Conservation (phyloP, 106 monocot genomes). For the Platanthera zijinensis region DNA sequence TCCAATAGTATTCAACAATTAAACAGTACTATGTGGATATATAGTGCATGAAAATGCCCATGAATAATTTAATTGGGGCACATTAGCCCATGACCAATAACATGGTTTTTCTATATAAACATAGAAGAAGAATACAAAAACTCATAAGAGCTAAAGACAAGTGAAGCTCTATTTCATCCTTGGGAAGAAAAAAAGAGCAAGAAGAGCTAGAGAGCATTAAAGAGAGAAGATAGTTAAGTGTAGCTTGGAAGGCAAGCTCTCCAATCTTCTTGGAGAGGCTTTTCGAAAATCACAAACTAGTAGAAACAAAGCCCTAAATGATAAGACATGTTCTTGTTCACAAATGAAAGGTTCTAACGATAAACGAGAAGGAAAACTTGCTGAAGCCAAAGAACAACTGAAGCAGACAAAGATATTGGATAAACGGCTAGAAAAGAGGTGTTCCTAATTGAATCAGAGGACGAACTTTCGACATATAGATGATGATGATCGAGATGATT, state of each 20-base stretch:
- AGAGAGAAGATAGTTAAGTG: conserved; percentile 36
- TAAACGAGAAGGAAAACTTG: conserved; percentile 91
- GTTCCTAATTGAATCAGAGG: conserved; percentile 77
- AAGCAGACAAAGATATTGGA: conserved; percentile 76
- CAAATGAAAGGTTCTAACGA: conserved; percentile 67
- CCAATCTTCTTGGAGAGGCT: conserved; percentile 55
- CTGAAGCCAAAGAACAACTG: conserved; percentile 70
- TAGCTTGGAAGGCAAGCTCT: conserved; percentile 75
- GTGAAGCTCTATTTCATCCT: too few relatives aligned
- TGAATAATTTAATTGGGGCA: too few relatives aligned
- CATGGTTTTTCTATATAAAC: too few relatives aligned
- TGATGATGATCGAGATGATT: conserved; percentile 47
- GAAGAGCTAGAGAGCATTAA: too few relatives aligned
- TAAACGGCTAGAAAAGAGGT: conserved; percentile 77
- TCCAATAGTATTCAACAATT: too few relatives aligned
- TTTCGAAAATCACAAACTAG: conserved; percentile 28
- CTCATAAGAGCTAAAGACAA: too few relatives aligned
- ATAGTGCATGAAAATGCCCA: too few relatives aligned
- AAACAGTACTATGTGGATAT: too few relatives aligned
- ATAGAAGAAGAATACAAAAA: too few relatives aligned
- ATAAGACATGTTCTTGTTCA: conserved; percentile 67
- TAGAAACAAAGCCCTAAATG: conserved; percentile 26
- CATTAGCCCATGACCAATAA: too few relatives aligned
- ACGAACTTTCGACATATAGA: conserved; percentile 31
- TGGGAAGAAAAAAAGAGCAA: too few relatives aligned